A percentile compares a stretch with the other conserved stretches of the same genome.
Evolutionary conservation across 495 filamentous ascomycete species (phyloP).

Genomic region (Podospora pseudoanserina): DNA sequence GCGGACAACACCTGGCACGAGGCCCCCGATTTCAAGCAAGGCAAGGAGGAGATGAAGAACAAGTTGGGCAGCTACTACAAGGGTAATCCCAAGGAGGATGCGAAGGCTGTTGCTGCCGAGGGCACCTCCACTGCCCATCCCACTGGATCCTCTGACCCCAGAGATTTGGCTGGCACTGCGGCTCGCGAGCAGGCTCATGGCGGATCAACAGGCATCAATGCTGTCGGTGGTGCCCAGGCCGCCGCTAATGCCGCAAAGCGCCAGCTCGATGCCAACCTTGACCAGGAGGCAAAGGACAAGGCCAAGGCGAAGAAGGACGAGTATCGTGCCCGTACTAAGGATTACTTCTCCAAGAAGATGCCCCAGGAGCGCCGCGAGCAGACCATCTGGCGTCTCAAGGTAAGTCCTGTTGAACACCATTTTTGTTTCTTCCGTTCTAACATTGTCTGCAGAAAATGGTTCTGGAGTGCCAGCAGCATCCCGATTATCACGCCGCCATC

Average conservation of each 20-base stretch:
- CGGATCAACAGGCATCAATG: slow-evolving; percentile 49
- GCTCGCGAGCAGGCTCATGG: slow-evolving; percentile 33
- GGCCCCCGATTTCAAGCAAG: slow-evolving; percentile 62
- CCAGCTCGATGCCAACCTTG: slow-evolving; percentile 49
- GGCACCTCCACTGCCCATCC: slow-evolving; percentile 31
- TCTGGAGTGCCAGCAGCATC: slow-evolving; percentile 88
- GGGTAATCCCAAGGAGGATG: slow-evolving; percentile 53
- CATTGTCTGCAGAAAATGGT: slow-evolving; percentile 69
- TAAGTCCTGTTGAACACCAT: slow-evolving; percentile 14
- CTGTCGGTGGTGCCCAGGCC: slow-evolving; percentile 45
- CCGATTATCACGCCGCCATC: slow-evolving; percentile 86
- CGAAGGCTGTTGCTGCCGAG: slow-evolving; percentile 31
- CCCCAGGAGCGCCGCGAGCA: slow-evolving; percentile 93
- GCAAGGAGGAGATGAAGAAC: slow-evolving; percentile 63
- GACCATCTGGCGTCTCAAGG: slow-evolving; percentile 83
- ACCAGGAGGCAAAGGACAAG: slow-evolving; percentile 62
- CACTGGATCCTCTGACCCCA: slow-evolving; percentile 24
- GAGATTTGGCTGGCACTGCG: slow-evolving; percentile 23
- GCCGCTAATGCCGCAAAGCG: slow-evolving; percentile 51
- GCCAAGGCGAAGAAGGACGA: slow-evolving; percentile 38
- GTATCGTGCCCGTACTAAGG: slow-evolving; percentile 56
- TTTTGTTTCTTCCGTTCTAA: slow-evolving; percentile 16
- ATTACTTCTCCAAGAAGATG: slow-evolving; percentile 78
- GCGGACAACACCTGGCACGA: slow-evolving; percentile 94
- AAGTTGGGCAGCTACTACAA: slow-evolving; percentile 60